Base-by-base conservation (phyloP, 106 monocot species). In the Dendrobium catenatum region DNA sequence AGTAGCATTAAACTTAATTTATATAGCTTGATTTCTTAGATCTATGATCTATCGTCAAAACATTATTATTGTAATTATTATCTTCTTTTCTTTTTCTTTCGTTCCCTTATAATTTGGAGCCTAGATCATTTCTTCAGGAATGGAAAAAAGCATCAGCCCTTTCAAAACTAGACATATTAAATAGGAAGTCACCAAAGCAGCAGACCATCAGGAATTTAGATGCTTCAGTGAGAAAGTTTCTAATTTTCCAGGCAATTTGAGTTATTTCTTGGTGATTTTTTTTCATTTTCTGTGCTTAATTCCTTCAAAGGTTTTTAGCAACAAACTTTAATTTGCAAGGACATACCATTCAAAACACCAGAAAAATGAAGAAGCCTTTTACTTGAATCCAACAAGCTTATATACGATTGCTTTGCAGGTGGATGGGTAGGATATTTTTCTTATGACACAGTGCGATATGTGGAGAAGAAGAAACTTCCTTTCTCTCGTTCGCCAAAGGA, bases 361-460 rank as follows among this genome's bases (percentile, higher is more conserved):
- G 15, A 58, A 48, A 58, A 58, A 58, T 20, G 20, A 58, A 58
- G 19, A 18, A 13, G 58, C 11, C 16, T 58, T n/a, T 22, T 61
- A 61, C 22, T n/a, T 22, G 16, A 61, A 24, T 4, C 10, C 61
- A 70, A 15, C 15, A 13, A 70, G 3, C 37, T 70, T 70, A 70
- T 40, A 70, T 70, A 70, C 33, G 27, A 47, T 76, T 89, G 66
- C 47, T 54, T 42, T 89, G 11, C 85, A 98, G 97, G 97, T 61
- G 97, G 97, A 56, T 98, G 97, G 97, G 92, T 95, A 44, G 97
- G 97, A 9, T 98, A 92, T 77, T 98, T 94, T 77, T 98, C 97
- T 9, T 98, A 98, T 58, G 97, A 98, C 79, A 94, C 97, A 10
- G 89, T 95, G 46, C 86, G 97, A 29, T 98, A 93, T 81, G 94